These are phyloP conservation scores for Chaetomium strumarium DNA, from an alignment of 2,329 filamentous ascomycete species.

Conservation along the genomic window DNA sequence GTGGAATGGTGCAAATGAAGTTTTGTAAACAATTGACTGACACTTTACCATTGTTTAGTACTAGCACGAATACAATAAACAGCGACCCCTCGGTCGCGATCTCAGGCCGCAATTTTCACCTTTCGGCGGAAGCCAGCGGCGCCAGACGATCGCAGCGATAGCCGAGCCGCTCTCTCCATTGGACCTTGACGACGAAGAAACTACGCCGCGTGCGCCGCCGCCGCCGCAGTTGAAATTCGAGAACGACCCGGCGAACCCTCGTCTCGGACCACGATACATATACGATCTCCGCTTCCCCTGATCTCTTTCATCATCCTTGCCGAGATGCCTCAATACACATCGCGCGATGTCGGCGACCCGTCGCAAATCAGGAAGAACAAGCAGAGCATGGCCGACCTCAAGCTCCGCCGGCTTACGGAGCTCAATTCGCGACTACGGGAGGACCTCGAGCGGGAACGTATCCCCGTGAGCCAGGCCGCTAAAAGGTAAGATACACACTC, in stretches of 20 bases:
- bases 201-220: slow-evolving; percentile 13
- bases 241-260: neutral
- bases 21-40: slow-evolving; percentile 16
- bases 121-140: slow-evolving; percentile 14
- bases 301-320: slow-evolving; percentile 14
- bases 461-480: slow-evolving; percentile 90
- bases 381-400: slow-evolving; percentile 98
- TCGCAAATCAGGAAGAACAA: slow-evolving; percentile 83
- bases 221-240: slow-evolving; percentile 8
- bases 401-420: slow-evolving; percentile 91
- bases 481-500: slow-evolving; percentile 58
- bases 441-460: slow-evolving; percentile 89
- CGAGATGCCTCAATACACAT: slow-evolving; percentile 61
- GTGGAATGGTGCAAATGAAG: neutral
- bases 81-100: slow-evolving; percentile 13
- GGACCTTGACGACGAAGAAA: slow-evolving; percentile 13
- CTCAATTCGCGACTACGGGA: slow-evolving; percentile 94
- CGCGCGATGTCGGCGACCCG: slow-evolving; percentile 61
- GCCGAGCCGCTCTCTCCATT: slow-evolving; percentile 4
- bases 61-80: slow-evolving; percentile 8
- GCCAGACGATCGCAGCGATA: slow-evolving; percentile 15
- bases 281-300: neutral
- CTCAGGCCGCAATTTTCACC: slow-evolving; percentile 11
- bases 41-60: slow-evolving; percentile 14
- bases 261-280: slow-evolving; percentile 4